These are phyloP conservation scores for Zopfochytrium polystomum DNA, from an alignment of 371 early-diverging fungal species.

Conservation along the genomic window DNA sequence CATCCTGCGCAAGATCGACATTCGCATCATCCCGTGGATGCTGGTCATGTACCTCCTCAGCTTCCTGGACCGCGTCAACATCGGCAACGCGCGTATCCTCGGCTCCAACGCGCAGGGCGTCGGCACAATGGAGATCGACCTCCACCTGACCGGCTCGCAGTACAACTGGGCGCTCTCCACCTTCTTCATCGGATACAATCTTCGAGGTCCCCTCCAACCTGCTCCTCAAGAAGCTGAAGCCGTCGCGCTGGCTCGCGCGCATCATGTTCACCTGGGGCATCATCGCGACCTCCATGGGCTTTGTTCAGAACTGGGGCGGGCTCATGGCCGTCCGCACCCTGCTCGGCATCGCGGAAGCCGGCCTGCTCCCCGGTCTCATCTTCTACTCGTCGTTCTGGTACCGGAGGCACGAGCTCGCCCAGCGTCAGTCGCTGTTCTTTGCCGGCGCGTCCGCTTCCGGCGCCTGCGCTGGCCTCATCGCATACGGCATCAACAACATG, in stretches of 20 bases:
- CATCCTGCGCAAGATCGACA: too few species aligned
- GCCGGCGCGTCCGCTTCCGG: slow-evolving; percentile 65
- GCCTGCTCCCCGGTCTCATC: slow-evolving; percentile 72
- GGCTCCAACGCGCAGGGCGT: slow-evolving; percentile 13
- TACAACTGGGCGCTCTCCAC: slow-evolving; percentile 65
- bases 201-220: slow-evolving; percentile 68
- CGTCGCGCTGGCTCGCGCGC: slow-evolving; percentile 66
- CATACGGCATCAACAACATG: too few species aligned
- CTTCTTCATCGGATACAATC: slow-evolving; percentile 64
- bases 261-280: slow-evolving; percentile 67
- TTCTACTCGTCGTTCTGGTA: slow-evolving; percentile 77
- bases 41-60: slow-evolving; percentile 69
- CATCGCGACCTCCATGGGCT: slow-evolving; percentile 58
- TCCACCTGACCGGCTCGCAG: slow-evolving; percentile 27
- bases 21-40: slow-evolving; percentile 70
- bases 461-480: slow-evolving; percentile 66
- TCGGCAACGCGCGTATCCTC: slow-evolving; percentile 45
- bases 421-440: slow-evolving; percentile 69
- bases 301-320: slow-evolving; percentile 21
- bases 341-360: slow-evolving; percentile 67
- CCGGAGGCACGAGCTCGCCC: slow-evolving; percentile 66
- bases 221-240: slow-evolving; percentile 58
- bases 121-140: slow-evolving; percentile 22
- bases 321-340: slow-evolving; percentile 60
- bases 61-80: slow-evolving; percentile 75